phyloP scores from a whole-genome alignment of 2,329 filamentous ascomycete genomes.

The Nemania sp. region DNA sequence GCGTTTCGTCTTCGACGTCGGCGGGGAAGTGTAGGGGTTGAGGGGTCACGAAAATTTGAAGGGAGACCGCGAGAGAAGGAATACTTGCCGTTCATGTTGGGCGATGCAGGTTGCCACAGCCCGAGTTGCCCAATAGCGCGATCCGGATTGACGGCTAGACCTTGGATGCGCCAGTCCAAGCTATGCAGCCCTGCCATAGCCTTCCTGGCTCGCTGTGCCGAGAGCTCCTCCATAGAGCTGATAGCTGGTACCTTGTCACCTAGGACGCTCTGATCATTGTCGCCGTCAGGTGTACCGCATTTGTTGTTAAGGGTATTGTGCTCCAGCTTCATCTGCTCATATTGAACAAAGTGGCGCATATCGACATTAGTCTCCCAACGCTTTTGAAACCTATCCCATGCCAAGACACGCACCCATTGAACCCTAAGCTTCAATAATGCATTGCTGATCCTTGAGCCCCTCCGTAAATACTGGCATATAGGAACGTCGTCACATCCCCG shows the following conservation, averaged over 20 bases:
- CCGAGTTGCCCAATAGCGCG: slow-evolving; percentile 22
- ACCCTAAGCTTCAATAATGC: slow-evolving; percentile 43
- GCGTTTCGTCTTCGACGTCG: not conserved
- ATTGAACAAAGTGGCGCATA: slow-evolving; percentile 28
- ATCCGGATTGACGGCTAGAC: slow-evolving; percentile 29
- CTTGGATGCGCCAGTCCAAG: slow-evolving; percentile 33
- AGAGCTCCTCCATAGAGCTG: slow-evolving; percentile 17
- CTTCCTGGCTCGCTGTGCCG: slow-evolving; percentile 4
- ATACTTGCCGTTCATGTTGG: not conserved
- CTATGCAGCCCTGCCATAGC: slow-evolving; percentile 11
- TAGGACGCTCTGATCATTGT: not conserved
- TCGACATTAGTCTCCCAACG: slow-evolving; percentile 31
- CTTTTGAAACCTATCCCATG: slow-evolving; percentile 34
- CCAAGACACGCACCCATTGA: slow-evolving; percentile 44
- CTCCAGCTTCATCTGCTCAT: slow-evolving; percentile 18
- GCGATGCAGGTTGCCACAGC: slow-evolving; percentile 26
- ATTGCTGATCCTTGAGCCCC: slow-evolving; percentile 35
- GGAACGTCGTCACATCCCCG: slow-evolving; percentile 35
- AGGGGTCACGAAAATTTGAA: not conserved
- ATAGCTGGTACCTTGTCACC: slow-evolving; percentile 5
- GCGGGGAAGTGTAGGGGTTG: not conserved
- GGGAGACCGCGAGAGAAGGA: slow-evolving; percentile 14
- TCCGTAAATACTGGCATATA: slow-evolving; percentile 45
- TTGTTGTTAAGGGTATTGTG: not conserved
- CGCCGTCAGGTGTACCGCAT: not conserved